Evolutionary conservation across 2,329 filamentous ascomycete genomes (phyloP), one percentile per base, ranked within the genome.

Genomic region (Aspergillus floridensis): DNA sequence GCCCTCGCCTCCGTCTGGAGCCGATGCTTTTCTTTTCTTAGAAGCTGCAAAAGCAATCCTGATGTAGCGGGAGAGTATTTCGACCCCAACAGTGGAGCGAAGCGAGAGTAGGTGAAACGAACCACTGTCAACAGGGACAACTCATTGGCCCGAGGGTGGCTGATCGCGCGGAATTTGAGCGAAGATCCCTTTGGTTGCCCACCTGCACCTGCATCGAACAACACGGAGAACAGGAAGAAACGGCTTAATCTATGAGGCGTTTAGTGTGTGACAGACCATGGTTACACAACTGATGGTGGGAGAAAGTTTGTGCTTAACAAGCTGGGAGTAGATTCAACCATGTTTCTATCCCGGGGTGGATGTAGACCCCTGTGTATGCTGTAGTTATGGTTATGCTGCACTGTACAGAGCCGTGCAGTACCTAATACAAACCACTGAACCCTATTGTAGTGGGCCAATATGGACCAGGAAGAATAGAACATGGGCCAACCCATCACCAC

Each of bases 81-180:
- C 53, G 53, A 55, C 44, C 53, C 53, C 53, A 55, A 55, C 53
- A 53, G 53, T 55, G 53, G 53, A 55, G 26, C 53, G 16, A 46
- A 55, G 26, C 53, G 8, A 46, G 24, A 29, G 53, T 44, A 29
- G 26, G 26, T 55, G 53, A 55, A 55, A 55, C 53, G 53, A 32
- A 55, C 41, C 52, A 32, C 41, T 44, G 38, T 16, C 38, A 8
- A 44, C 16, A 44, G 38, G 38, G 7, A 8, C 38, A 44, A 44
- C 38, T 44, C 53, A 46, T 32, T 46, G 41, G 38, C n/a, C 41
- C 16, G 31, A 32, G 26, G 11, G 21, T 24, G 32, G 50, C n/a
- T 52, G 49, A 32, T 52, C 49, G 16, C 49, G 49, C 50, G 32
- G 49, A 41, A 38, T 52, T 22, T 38, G 50, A 22, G 41, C 41